A percentile compares a stretch with the other conserved stretches of the same genome.
These are phyloP conservation scores for Acacia crassicarpa DNA, from an alignment of 306 rosid genomes.

Conservation along the genomic window DNA sequence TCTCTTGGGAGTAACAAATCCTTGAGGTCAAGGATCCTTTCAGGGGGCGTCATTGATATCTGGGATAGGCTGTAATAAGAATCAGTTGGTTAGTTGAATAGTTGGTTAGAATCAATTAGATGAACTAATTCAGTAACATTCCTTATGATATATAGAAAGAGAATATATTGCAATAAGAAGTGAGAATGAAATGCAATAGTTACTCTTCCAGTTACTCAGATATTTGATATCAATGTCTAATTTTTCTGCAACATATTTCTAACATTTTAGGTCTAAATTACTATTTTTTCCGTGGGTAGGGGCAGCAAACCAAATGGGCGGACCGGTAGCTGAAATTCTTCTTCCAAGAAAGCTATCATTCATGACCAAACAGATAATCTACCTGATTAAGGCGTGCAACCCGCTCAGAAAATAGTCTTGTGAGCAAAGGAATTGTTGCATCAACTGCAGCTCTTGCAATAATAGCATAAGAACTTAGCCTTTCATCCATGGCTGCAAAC, in stretches of 20 bases:
- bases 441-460: constrained; percentile 86
- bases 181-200: background rate
- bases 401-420: constrained; percentile 62
- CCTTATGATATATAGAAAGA: background rate
- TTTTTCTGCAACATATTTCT: background rate
- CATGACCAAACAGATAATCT: constrained; percentile 28
- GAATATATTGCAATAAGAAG: background rate
- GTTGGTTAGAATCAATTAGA: background rate
- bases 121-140: background rate
- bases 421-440: constrained; percentile 78
- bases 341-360: background rate
- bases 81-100: background rate
- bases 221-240: background rate
- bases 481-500: constrained; percentile 95
- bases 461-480: constrained; percentile 88
- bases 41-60: background rate
- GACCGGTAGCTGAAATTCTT: constrained; percentile 7
- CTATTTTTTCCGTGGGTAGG: background rate
- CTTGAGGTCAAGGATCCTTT: background rate
- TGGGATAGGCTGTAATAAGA: background rate
- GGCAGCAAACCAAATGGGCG: constrained; percentile 7
- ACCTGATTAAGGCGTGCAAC: constrained; percentile 80
- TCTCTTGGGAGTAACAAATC: background rate
- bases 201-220: background rate
- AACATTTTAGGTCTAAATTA: constrained; percentile 12